phyloP scores from a whole-genome alignment of 768 basidiomycete species.

The Trametes cubensis region DNA sequence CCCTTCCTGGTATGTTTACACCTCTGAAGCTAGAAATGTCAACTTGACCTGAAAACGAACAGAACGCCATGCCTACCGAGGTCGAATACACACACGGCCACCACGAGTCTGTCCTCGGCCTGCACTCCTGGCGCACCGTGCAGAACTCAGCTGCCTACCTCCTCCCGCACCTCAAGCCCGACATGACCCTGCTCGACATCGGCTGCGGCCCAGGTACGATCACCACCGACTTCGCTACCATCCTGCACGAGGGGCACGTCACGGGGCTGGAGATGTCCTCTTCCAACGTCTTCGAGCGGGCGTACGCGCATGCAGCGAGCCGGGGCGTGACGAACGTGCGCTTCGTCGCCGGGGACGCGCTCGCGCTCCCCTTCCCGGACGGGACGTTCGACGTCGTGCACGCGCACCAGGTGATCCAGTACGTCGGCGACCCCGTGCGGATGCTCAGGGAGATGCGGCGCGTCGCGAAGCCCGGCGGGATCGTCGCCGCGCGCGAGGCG shows the following conservation, averaged over 20 bases:
- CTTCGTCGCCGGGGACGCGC: conserved; percentile 44
- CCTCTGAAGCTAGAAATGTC: too few relatives aligned
- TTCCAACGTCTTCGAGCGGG: conserved; percentile 39
- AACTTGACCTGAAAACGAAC: too few relatives aligned
- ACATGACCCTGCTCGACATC: conserved; percentile 50
- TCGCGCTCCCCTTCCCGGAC: conserved; percentile 42
- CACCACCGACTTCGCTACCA: conserved; percentile 44
- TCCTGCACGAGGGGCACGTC: conserved; percentile 44
- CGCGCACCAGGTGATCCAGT: conserved; percentile 53
- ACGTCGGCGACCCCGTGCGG: conserved; percentile 44
- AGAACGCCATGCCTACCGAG: neutral
- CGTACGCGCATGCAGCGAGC: conserved; percentile 33
- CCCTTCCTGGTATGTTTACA: too few relatives aligned
- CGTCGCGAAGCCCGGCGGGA: conserved; percentile 48
- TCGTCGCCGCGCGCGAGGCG: conserved; percentile 49
- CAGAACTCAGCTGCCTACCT: conserved; percentile 47
- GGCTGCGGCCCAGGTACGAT: conserved; percentile 59
- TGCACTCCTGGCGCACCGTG: conserved; percentile 39
- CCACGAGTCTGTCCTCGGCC: conserved; percentile 28
- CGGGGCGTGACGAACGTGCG: conserved; percentile 41
- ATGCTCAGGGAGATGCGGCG: conserved; percentile 51
- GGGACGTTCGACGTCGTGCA: conserved; percentile 52
- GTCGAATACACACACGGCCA: conserved; percentile 28
- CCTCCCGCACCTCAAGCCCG: conserved; percentile 39
- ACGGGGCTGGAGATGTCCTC: conserved; percentile 44